Evolutionary conservation across 805 yeast genomes (phyloP).

Genomic region (Candida sphagnicola): DNA sequence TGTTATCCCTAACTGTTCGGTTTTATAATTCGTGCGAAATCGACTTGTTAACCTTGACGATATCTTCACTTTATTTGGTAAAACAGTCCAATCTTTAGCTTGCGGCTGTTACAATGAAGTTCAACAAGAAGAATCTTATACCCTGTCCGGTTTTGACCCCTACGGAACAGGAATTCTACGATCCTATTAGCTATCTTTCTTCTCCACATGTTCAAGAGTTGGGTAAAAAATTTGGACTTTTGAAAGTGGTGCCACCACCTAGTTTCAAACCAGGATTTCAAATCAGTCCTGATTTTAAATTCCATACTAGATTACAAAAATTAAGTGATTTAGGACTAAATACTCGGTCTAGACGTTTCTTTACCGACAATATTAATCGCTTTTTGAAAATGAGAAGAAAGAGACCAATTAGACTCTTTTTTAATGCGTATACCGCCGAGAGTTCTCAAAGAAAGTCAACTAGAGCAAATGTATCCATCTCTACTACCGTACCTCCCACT

Average conservation of each 20-base stretch:
- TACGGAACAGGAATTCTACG: conserved; percentile 38
- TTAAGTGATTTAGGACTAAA: conserved; percentile 59
- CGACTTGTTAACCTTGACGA: too few relatives aligned
- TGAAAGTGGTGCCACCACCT: conserved; percentile 50
- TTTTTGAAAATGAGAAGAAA: conserved; percentile 45
- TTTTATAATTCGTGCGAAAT: too few relatives aligned
- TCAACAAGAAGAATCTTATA: conserved; percentile 10
- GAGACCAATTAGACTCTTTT: conserved; percentile 18
- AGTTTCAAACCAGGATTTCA: conserved; percentile 56
- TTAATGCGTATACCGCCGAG: conserved; percentile 11
- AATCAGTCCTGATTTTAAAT: conserved; percentile 51
- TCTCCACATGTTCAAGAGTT: conserved; percentile 33
- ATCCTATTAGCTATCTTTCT: conserved; percentile 49
- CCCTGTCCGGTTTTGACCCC: conserved; percentile 51
- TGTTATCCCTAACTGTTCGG: too few relatives aligned
- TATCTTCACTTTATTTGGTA: too few relatives aligned
- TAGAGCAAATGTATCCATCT: neutral
- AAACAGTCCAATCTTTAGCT: too few relatives aligned
- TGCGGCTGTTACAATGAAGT: conserved; percentile 4
- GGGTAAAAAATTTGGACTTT: conserved; percentile 48
- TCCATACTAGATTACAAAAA: conserved; percentile 67
- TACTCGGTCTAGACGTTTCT: conserved; percentile 60
- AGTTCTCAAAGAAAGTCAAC: neutral
- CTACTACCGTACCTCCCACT: neutral
- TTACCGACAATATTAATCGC: conserved; percentile 57